Conservation (phyloP, 805 yeast species). For the Kluyveromyces dobzhanskii region DNA sequence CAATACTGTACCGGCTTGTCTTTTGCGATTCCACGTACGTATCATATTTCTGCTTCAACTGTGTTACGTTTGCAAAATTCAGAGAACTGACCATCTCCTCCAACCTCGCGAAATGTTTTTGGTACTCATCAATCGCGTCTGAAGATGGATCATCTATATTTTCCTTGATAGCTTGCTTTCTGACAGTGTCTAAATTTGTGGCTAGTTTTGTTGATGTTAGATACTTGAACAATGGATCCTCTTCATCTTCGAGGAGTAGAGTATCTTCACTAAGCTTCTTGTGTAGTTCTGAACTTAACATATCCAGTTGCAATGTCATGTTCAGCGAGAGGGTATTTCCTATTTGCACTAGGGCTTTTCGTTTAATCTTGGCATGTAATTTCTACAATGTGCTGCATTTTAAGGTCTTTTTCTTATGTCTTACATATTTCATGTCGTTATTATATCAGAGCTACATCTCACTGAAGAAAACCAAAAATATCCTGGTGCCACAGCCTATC, state of each 20-base stretch:
- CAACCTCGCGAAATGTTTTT: constrained; percentile 7
- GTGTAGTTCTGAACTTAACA: too few relatives aligned
- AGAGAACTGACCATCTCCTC: constrained; percentile 3
- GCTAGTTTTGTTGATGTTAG: constrained; percentile 15
- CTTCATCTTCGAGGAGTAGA: constrained; percentile 3
- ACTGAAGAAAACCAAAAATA: too few relatives aligned
- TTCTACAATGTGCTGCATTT: too few relatives aligned
- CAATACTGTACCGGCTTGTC: constrained; percentile 24
- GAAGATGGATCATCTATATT: constrained; percentile 5
- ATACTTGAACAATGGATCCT: constrained; percentile 16
- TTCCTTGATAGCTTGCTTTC: constrained; percentile 9
- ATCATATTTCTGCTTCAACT: constrained; percentile 12
- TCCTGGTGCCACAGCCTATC: too few relatives aligned
- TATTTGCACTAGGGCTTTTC: too few relatives aligned
- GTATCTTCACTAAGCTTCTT: not conserved
- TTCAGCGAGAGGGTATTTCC: too few relatives aligned
- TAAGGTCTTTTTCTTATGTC: too few relatives aligned
- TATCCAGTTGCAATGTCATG: too few relatives aligned
- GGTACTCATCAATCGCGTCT: constrained; percentile 8
- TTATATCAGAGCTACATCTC: too few relatives aligned
- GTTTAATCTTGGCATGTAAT: too few relatives aligned
- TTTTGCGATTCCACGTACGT: constrained; percentile 11
- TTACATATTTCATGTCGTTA: too few relatives aligned
- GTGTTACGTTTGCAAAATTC: not conserved
- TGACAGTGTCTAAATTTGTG: constrained; percentile 14